phyloP scores from a whole-genome alignment of 495 filamentous ascomycete genomes.

The Aspergillus sclerotiicarbonarius region DNA sequence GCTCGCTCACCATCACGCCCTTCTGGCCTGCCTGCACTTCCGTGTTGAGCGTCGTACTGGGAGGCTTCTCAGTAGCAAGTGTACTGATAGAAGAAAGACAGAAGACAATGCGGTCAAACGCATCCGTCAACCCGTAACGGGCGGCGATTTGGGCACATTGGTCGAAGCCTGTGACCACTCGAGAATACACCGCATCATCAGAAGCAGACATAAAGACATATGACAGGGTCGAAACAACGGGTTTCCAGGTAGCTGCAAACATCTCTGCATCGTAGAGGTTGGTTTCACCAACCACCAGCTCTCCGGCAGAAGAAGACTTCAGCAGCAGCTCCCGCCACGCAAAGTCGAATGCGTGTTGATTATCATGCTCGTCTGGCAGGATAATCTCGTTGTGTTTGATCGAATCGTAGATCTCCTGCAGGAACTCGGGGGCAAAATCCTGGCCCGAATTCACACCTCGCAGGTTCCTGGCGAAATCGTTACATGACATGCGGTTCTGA shows the following conservation, averaged over 20 bases:
- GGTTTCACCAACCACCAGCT: constrained; percentile 78
- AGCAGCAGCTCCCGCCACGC: constrained; percentile 92
- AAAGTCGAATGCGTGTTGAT: constrained; percentile 92
- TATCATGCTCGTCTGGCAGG: constrained; percentile 94
- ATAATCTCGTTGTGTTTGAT: constrained; percentile 95
- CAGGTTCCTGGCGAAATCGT: constrained; percentile 82
- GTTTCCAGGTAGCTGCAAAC: constrained; percentile 95
- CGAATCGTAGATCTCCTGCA: constrained; percentile 84
- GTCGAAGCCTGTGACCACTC: constrained; percentile 90
- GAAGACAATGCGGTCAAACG: constrained; percentile 86
- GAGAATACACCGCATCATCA: constrained; percentile 93
- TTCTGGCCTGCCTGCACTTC: constrained; percentile 90
- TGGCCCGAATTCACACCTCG: constrained; percentile 82
- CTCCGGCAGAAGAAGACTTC: constrained; percentile 74
- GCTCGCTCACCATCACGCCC: constrained; percentile 98
- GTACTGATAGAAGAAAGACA: constrained; percentile 89
- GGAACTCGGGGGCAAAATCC: constrained; percentile 82
- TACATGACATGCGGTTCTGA: constrained; percentile 73
- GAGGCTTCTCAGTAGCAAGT: constrained; percentile 67
- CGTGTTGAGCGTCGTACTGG: constrained; percentile 88
- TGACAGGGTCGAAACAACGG: constrained; percentile 88
- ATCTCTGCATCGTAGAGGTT: constrained; percentile 97
- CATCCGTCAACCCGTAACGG: constrained; percentile 78
- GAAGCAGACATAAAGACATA: constrained; percentile 99
- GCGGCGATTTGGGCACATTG: constrained; percentile 94